Percentiles rank a stretch among this genome's conserved stretches.
Evolutionary conservation across 163 green algal species (phyloP).

Genomic region (Scenedesmus sp.): DNA sequence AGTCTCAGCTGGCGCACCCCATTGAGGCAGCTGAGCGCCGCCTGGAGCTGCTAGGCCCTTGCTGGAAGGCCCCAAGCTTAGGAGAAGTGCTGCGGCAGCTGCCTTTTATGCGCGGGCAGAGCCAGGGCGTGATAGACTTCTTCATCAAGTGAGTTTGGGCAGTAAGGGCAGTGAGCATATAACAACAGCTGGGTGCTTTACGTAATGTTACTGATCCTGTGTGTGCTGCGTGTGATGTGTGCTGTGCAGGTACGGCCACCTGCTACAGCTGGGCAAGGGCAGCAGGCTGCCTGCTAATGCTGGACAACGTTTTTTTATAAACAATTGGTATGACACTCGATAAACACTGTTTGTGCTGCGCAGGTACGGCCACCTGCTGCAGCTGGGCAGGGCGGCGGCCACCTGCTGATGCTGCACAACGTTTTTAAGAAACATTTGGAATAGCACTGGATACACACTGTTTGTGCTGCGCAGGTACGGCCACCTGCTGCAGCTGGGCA

Average conservation of each 20-base stretch:
- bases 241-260: background rate
- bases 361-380: background rate
- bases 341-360: background rate
- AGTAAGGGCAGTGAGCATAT: too few relatives aligned
- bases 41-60: slow-evolving; percentile 59
- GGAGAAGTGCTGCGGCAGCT: slow-evolving; percentile 65
- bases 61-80: slow-evolving; percentile 66
- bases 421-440: background rate
- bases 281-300: too few relatives aligned
- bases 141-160: slow-evolving; percentile 33
- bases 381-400: background rate
- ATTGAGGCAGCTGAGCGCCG: slow-evolving; percentile 55
- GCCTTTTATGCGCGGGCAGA: slow-evolving; percentile 68
- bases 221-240: background rate
- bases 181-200: too few relatives aligned
- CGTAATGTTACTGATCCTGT: background rate
- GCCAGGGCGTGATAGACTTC: slow-evolving; percentile 43
- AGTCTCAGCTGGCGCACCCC: slow-evolving; percentile 68
- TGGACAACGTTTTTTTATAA: too few relatives aligned
- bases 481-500: background rate
- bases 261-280: too few relatives aligned
- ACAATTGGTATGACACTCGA: too few relatives aligned
- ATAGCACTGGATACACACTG: too few relatives aligned
- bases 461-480: background rate
- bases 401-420: background rate